Percentiles rank a stretch among this genome's conserved stretches.
Conservation (phyloP, 768 basidiomycete species). For the Phylloporus arenicola region DNA sequence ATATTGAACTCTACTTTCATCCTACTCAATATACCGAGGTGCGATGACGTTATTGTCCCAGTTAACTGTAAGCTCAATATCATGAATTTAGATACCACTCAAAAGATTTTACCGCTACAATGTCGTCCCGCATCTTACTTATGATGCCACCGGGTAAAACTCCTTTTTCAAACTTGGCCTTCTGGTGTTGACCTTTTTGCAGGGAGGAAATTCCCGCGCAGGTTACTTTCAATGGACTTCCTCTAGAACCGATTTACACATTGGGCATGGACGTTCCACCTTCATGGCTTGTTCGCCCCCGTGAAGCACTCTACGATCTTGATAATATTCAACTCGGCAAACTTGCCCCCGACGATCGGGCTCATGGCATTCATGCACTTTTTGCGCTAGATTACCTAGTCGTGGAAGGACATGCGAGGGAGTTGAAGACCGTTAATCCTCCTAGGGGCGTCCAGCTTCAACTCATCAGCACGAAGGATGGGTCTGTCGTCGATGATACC, state of each 20-base stretch:
- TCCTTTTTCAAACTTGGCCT: not conserved
- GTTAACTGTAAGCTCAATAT: not conserved
- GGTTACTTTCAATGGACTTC: slow-evolving; percentile 66
- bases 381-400: slow-evolving; percentile 90
- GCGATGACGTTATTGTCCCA: slow-evolving; percentile 9
- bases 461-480: slow-evolving; percentile 46
- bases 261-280: slow-evolving; percentile 88
- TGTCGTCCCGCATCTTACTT: slow-evolving; percentile 49
- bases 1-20: slow-evolving; percentile 75
- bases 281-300: slow-evolving; percentile 91
- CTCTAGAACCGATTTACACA: slow-evolving; percentile 86
- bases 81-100: slow-evolving; percentile 60
- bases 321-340: slow-evolving; percentile 88
- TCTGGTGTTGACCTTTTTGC: not conserved
- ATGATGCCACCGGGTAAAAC: slow-evolving; percentile 63
- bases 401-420: slow-evolving; percentile 91
- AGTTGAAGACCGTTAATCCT: slow-evolving; percentile 54
- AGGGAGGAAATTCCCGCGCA: slow-evolving; percentile 57
- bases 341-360: slow-evolving; percentile 50
- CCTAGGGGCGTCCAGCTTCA: slow-evolving; percentile 92
- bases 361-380: slow-evolving; percentile 58
- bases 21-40: slow-evolving; percentile 69
- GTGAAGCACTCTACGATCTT: slow-evolving; percentile 83
- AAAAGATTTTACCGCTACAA: slow-evolving; percentile 91
- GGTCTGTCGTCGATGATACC: slow-evolving; percentile 66